Conservation (phyloP, 768 basidiomycete species). For the Amanita fuliginea region DNA sequence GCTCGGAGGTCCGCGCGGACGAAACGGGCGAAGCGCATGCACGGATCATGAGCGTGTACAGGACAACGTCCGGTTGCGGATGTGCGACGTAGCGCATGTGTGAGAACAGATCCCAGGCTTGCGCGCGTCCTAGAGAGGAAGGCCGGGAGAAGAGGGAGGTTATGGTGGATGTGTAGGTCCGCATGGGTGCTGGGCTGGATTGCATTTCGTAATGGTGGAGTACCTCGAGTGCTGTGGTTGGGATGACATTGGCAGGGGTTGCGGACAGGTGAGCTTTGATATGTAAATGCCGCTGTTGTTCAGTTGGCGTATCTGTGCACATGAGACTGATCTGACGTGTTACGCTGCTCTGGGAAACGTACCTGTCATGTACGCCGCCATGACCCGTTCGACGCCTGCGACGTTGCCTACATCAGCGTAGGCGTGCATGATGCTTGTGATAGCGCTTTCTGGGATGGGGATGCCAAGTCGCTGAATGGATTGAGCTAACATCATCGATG, state of each 20-base stretch:
- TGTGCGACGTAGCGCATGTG: slow-evolving; percentile 98
- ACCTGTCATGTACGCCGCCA: slow-evolving; percentile 35
- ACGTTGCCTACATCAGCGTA: slow-evolving; percentile 38
- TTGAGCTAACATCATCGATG: not conserved
- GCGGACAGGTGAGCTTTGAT: slow-evolving; percentile 54
- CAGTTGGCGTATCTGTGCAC: slow-evolving; percentile 29
- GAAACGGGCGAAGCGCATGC: slow-evolving; percentile 58
- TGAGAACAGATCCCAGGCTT: slow-evolving; percentile 89
- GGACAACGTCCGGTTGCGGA: slow-evolving; percentile 54
- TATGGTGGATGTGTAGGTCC: slow-evolving; percentile 65
- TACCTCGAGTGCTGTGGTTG: slow-evolving; percentile 50
- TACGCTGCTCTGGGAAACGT: slow-evolving; percentile 7
- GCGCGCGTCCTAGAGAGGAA: slow-evolving; percentile 46
- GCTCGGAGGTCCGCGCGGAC: slow-evolving; percentile 47
- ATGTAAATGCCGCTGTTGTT: slow-evolving; percentile 58
- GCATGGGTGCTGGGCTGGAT: slow-evolving; percentile 54
- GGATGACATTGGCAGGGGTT: slow-evolving; percentile 35
- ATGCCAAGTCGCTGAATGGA: slow-evolving; percentile 29
- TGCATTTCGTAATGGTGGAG: slow-evolving; percentile 66
- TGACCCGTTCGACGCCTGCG: slow-evolving; percentile 30
- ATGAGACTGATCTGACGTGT: not conserved
- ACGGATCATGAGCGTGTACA: slow-evolving; percentile 82
- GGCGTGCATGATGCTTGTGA: slow-evolving; percentile 37
- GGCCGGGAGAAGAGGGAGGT: slow-evolving; percentile 39
- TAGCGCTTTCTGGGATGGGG: slow-evolving; percentile 26